Conservation (phyloP, 768 basidiomycete genomes). For the Suillus ampliporus region DNA sequence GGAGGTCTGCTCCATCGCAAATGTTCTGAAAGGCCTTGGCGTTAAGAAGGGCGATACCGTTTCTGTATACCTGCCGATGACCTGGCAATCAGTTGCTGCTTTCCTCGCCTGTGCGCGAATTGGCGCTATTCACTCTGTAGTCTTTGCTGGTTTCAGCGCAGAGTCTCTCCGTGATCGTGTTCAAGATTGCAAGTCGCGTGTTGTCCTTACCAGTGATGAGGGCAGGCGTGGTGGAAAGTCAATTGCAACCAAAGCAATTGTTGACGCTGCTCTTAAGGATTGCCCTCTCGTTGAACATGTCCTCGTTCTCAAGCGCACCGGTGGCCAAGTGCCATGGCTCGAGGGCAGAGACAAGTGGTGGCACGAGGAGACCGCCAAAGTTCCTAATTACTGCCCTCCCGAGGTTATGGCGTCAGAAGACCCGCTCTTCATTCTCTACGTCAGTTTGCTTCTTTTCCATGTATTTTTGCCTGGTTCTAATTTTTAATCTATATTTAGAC, state of each 20-base stretch:
- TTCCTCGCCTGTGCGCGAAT: conserved; percentile 98
- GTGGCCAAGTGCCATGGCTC: conserved; percentile 79
- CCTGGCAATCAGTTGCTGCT: conserved; percentile 94
- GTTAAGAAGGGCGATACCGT: conserved; percentile 96
- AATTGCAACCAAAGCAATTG: conserved; percentile 94
- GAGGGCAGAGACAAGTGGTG: conserved; percentile 93
- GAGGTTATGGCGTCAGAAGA: conserved; percentile 93
- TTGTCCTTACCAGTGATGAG: conserved; percentile 97
- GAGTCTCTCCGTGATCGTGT: conserved; percentile 94
- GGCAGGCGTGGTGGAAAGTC: conserved; percentile 92
- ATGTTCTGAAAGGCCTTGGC: conserved; percentile 88
- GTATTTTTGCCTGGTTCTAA: conserved; percentile 5
- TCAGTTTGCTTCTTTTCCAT: conserved; percentile 47
- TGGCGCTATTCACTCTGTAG: conserved; percentile 95
- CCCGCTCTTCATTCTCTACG: conserved; percentile 98
- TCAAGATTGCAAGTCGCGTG: conserved; percentile 84
- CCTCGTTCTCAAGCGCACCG: conserved; percentile 87
- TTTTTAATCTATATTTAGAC: conserved; percentile 56
- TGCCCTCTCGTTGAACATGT: conserved; percentile 90
- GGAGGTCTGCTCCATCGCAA: conserved; percentile 89
- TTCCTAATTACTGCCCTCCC: conserved; percentile 86
- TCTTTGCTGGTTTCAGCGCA: conserved; percentile 96
- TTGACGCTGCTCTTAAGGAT: conserved; percentile 87
- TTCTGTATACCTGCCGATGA: conserved; percentile 92
- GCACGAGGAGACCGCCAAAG: conserved; percentile 89